These are phyloP conservation scores for Cardamine resedifolia DNA, from an alignment of 345 rosid species.

Conservation along the genomic window DNA sequence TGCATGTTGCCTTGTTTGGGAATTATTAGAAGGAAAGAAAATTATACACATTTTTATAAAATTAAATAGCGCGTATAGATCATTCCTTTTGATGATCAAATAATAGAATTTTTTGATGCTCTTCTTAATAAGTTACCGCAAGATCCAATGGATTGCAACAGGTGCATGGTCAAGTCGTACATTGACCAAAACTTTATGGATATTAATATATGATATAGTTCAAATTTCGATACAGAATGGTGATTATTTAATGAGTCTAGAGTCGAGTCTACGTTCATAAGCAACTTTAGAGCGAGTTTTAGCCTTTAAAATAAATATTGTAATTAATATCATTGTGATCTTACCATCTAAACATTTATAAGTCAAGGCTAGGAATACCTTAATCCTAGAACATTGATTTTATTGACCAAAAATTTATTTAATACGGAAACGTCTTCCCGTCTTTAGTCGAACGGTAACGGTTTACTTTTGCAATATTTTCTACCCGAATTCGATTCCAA, in stretches of 20 bases:
- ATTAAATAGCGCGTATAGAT: background rate
- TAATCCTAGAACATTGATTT: too few species aligned
- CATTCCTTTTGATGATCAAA: background rate
- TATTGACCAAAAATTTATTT: too few species aligned
- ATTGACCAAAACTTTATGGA: conserved; percentile 23
- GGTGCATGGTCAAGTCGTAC: conserved; percentile 20
- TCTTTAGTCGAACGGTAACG: too few species aligned
- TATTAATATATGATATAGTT: background rate
- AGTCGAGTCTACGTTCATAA: conserved; percentile 26
- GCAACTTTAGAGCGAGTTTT: conserved; percentile 21
- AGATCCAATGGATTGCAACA: conserved; percentile 19
- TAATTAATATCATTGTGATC: too few species aligned
- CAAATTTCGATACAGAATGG: conserved; percentile 24
- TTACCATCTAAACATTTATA: too few species aligned
- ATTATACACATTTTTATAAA: background rate
- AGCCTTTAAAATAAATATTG: too few species aligned
- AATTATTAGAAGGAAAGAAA: conserved; percentile 15
- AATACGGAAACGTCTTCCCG: too few species aligned
- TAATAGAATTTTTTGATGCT: background rate
- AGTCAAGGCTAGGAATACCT: too few species aligned
- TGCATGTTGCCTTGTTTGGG: conserved; percentile 30
- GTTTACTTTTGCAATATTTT: too few species aligned
- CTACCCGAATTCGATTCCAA: too few species aligned
- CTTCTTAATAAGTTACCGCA: conserved; percentile 19
- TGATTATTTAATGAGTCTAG: conserved; percentile 7